Evolutionary conservation across 2,329 filamentous ascomycete species (phyloP).

Genomic region (Botryotinia calthae): DNA sequence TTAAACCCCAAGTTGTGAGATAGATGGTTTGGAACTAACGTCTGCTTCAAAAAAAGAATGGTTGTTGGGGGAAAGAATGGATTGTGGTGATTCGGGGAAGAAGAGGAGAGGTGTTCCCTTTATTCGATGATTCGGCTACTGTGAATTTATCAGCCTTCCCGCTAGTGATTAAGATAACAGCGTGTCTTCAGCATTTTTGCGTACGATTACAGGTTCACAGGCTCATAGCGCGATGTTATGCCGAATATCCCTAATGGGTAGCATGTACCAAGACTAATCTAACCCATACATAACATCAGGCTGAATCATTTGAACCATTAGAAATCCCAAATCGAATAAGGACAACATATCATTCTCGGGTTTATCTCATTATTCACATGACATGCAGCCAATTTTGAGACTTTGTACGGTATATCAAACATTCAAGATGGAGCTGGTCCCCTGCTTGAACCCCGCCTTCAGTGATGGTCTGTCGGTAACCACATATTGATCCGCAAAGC

Average conservation of each 20-base stretch:
- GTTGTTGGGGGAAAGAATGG: slow-evolving; percentile 12
- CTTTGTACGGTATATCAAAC: background rate
- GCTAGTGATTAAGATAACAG: slow-evolving; percentile 22
- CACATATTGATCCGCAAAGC: background rate
- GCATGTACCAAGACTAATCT: background rate
- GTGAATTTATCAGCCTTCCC: slow-evolving; percentile 23
- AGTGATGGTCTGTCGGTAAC: background rate
- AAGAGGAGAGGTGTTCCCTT: slow-evolving; percentile 34
- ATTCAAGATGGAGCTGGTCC: background rate
- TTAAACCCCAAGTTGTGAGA: background rate
- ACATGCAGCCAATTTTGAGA: background rate
- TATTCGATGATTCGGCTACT: slow-evolving; percentile 22
- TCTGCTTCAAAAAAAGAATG: slow-evolving; percentile 20
- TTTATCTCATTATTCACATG: background rate
- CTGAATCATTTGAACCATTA: background rate
- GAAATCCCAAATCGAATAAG: background rate
- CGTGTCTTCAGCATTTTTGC: slow-evolving; percentile 13
- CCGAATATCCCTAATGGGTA: background rate
- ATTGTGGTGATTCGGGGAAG: slow-evolving; percentile 10
- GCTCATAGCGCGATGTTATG: background rate
- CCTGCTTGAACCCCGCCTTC: background rate
- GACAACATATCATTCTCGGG: background rate
- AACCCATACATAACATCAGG: background rate
- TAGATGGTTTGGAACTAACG: slow-evolving; percentile 8
- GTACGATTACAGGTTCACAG: background rate